phyloP scores from a whole-genome alignment of 164 flowering plant species.

The Sedum album region DNA sequence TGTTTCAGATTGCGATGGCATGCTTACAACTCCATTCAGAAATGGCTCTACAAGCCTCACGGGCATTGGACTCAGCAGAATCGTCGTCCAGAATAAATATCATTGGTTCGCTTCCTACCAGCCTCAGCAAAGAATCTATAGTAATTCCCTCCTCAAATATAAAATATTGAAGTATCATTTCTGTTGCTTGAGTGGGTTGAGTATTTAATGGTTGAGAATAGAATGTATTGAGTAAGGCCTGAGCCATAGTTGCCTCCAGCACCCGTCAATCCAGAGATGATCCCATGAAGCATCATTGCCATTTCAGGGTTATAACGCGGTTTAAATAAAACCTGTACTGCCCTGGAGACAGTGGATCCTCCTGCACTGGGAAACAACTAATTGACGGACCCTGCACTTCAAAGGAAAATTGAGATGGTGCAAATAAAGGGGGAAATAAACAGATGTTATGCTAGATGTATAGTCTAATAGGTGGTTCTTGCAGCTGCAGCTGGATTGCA shows the following conservation, averaged over 20 bases:
- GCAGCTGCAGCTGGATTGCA: no score
- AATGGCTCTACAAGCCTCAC: slow-evolving; percentile 88
- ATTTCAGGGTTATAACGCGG: no score
- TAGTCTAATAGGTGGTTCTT: no score
- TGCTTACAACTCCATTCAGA: slow-evolving; percentile 93
- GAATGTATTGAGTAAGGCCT: no score
- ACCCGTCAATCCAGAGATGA: no score
- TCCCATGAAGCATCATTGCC: no score
- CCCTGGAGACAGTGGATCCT: no score
- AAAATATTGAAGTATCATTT: slow-evolving; percentile 8
- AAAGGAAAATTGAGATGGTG: slow-evolving; percentile 2
- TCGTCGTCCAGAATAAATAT: slow-evolving; percentile 16
- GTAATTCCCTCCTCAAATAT: slow-evolving; percentile 35
- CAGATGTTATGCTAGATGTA: not conserved
- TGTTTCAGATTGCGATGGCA: slow-evolving; percentile 70
- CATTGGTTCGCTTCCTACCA: slow-evolving; percentile 17
- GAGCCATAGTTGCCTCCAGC: no score
- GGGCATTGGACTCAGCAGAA: slow-evolving; percentile 53
- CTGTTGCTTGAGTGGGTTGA: no score
- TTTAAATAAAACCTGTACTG: no score
- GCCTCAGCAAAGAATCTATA: slow-evolving; percentile 27
- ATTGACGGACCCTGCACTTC: slow-evolving; percentile 70
- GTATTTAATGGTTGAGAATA: no score
- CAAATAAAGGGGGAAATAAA: slow-evolving; percentile 5
- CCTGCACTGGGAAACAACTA: slow-evolving; percentile 67